Evolutionary conservation across 306 rosid species (phyloP).

Genomic region (Prunus kanzakura): DNA sequence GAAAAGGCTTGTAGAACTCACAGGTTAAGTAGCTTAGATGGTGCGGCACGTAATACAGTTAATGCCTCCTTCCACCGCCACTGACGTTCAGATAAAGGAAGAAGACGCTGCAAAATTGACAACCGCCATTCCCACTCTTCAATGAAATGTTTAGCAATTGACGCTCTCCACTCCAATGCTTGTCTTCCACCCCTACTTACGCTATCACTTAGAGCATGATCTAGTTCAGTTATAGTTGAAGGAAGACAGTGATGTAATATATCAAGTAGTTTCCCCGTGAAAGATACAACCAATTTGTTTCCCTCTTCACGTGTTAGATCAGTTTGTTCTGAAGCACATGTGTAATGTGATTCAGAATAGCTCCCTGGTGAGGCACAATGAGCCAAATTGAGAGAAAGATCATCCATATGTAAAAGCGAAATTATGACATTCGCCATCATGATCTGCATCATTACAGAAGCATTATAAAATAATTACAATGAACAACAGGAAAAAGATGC

Average conservation of each 20-base stretch:
- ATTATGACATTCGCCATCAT: constrained; percentile 77
- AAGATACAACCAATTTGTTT: constrained; percentile 78
- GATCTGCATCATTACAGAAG: constrained; percentile 49
- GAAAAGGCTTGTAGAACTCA: constrained; percentile 37
- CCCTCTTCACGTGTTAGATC: constrained; percentile 59
- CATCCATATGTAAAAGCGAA: constrained; percentile 87
- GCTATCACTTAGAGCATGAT: constrained; percentile 48
- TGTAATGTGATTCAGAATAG: constrained; percentile 33
- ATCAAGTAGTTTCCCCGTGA: constrained; percentile 67
- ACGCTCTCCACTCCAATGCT: constrained; percentile 90
- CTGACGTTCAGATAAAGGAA: constrained; percentile 87
- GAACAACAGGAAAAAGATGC: constrained; percentile 13
- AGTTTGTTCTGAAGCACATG: constrained; percentile 42
- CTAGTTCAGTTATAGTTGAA: constrained; percentile 56
- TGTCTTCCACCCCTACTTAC: constrained; percentile 57
- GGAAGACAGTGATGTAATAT: constrained; percentile 60
- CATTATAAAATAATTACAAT: constrained; percentile 2
- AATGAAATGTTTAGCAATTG: constrained; percentile 67
- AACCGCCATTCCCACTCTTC: constrained; percentile 99
- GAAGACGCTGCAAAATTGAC: constrained; percentile 92
- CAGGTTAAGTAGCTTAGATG: constrained; percentile 94
- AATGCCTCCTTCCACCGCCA: constrained; percentile 99
- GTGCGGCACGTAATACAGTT: constrained; percentile 92
- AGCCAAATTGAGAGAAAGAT: constrained; percentile 59
- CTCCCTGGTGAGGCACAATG: constrained; percentile 56